These are phyloP conservation scores for Phylloporus arenicola DNA, from an alignment of 768 basidiomycete species.

Conservation along the genomic window DNA sequence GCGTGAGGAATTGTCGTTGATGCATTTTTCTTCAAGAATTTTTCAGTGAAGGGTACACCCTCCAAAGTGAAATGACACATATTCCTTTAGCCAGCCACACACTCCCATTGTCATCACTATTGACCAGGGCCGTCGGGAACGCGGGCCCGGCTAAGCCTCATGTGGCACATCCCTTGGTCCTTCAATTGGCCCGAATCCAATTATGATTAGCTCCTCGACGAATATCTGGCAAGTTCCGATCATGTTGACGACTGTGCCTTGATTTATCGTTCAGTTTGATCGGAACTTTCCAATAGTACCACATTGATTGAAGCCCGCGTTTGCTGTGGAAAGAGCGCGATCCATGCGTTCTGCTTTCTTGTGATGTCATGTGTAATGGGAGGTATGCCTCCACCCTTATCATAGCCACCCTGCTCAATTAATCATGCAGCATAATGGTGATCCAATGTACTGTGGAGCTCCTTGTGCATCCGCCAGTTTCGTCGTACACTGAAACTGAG, in stretches of 20 bases:
- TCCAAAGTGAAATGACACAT: not conserved
- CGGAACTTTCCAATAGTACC: not conserved
- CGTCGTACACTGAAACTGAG: not conserved
- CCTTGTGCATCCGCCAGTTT: not conserved
- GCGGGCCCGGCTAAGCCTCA: not conserved
- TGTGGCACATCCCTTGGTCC: not conserved
- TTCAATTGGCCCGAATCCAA: not conserved
- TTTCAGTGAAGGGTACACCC: not conserved
- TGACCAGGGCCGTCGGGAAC: not conserved
- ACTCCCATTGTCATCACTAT: not conserved
- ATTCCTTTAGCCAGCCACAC: not conserved
- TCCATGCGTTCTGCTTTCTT: not conserved
- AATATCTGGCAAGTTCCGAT: not conserved
- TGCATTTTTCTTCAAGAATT: not conserved
- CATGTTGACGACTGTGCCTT: not conserved
- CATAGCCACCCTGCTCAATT: not conserved
- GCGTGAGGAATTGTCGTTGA: not conserved
- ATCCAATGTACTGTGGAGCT: slow-evolving; percentile 1
- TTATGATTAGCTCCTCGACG: not conserved
- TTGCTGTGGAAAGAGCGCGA: not conserved
- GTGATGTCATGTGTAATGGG: not conserved
- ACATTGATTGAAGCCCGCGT: not conserved
- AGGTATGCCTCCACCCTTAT: not conserved
- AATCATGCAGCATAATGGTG: not conserved
- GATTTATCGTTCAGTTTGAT: not conserved